A percentile compares a stretch with the other conserved stretches of the same genome.
Evolutionary conservation across 2,329 filamentous ascomycete genomes (phyloP).

Genomic region (Falciphora oryzae): DNA sequence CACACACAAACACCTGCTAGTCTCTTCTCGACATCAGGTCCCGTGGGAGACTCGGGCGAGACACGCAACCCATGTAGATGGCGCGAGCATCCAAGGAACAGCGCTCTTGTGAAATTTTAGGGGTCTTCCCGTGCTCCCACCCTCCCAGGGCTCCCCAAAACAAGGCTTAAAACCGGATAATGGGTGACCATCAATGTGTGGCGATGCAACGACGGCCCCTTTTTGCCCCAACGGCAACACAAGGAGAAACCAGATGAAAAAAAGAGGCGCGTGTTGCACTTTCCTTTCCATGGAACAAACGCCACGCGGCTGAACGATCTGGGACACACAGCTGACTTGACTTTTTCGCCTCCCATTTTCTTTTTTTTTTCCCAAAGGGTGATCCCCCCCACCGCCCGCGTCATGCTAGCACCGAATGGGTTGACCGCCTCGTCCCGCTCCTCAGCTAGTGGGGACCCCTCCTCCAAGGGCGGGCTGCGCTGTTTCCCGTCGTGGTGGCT

Average conservation of each 20-base stretch:
- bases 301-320: background rate
- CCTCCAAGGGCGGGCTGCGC: background rate
- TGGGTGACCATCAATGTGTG: background rate
- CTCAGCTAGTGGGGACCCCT: background rate
- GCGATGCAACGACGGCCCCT: background rate
- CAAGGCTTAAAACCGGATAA: background rate
- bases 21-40: too few relatives aligned
- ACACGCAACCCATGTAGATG: background rate
- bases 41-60: background rate
- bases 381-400: background rate
- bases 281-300: background rate
- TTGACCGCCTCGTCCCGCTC: constrained; percentile 7
- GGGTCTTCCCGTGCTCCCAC: background rate
- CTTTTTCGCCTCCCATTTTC: background rate
- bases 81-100: too few relatives aligned
- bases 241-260: background rate
- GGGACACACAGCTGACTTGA: background rate
- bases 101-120: background rate
- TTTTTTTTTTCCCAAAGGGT: background rate
- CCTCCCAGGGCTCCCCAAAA: background rate
- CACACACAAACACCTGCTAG: background rate
- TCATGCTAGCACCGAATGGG: constrained; percentile 3
- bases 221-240: background rate
- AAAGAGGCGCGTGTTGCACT: background rate
- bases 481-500: background rate